Evolutionary conservation across 2,329 filamentous ascomycete species (phyloP).

Genomic region (Zasmidium citrigriseum): DNA sequence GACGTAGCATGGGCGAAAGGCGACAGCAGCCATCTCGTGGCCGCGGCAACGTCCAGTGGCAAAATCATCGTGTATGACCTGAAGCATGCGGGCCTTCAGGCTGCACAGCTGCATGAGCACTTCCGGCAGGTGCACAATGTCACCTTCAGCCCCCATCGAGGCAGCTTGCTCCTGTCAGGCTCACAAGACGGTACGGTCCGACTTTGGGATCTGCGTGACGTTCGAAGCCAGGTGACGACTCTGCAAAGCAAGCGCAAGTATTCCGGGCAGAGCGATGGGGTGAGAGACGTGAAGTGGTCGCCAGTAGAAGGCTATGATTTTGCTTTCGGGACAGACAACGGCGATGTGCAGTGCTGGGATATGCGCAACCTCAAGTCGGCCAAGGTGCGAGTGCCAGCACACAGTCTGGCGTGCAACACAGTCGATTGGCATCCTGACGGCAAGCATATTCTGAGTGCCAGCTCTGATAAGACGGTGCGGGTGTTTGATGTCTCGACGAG

Average conservation of each 20-base stretch:
- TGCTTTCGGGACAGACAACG: slow-evolving; percentile 65
- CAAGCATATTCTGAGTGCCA: slow-evolving; percentile 64
- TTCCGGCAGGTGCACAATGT: slow-evolving; percentile 66
- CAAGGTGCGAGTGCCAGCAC: slow-evolving; percentile 62
- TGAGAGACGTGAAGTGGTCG: slow-evolving; percentile 67
- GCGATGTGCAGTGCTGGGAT: slow-evolving; percentile 66
- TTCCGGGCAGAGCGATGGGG: slow-evolving; percentile 59
- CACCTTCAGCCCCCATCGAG: slow-evolving; percentile 64
- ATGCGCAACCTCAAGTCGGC: slow-evolving; percentile 58
- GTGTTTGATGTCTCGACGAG: slow-evolving; percentile 64
- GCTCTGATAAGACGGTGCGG: slow-evolving; percentile 62
- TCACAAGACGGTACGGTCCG: slow-evolving; percentile 66
- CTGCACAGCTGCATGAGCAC: slow-evolving; percentile 65
- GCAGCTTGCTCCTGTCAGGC: slow-evolving; percentile 62
- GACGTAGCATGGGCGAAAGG: slow-evolving; percentile 70
- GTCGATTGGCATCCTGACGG: slow-evolving; percentile 70
- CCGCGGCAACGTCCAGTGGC: slow-evolving; percentile 65
- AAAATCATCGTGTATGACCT: slow-evolving; percentile 67
- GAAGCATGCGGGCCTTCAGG: slow-evolving; percentile 60
- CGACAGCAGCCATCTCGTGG: slow-evolving; percentile 60
- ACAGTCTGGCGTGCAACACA: slow-evolving; percentile 58
- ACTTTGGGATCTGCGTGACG: slow-evolving; percentile 64
- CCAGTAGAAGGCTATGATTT: slow-evolving; percentile 64
- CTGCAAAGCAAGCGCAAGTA: slow-evolving; percentile 58
- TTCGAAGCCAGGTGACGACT: slow-evolving; percentile 46